phyloP scores from a whole-genome alignment of 345 rosid genomes.

The Xanthoceras sorbifolium region DNA sequence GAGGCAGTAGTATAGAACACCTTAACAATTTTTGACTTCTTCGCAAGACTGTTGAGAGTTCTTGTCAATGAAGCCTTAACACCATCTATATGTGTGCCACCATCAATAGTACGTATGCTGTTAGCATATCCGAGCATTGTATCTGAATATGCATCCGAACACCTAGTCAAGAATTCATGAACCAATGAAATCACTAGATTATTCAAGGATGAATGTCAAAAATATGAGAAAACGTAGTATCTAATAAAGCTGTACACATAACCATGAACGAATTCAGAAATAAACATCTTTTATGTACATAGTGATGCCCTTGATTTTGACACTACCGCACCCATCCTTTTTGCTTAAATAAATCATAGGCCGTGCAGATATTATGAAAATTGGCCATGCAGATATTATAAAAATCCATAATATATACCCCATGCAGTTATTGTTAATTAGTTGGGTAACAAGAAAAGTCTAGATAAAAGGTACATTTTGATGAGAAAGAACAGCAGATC shows the following conservation, averaged over 20 bases:
- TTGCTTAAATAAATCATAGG: background rate
- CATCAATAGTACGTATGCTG: constrained; percentile 95
- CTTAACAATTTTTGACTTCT: constrained; percentile 84
- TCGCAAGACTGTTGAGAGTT: constrained; percentile 81
- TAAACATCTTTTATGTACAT: background rate
- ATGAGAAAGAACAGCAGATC: constrained; percentile 5
- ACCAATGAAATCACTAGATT: constrained; percentile 17
- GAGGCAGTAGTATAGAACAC: constrained; percentile 34
- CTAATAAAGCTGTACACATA: background rate
- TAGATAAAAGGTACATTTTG: background rate
- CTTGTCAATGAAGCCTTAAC: constrained; percentile 87
- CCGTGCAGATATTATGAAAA: background rate
- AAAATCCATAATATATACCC: background rate
- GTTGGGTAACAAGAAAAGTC: background rate
- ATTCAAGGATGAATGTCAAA: background rate
- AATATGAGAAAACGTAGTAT: background rate
- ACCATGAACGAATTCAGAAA: background rate
- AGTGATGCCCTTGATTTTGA: background rate
- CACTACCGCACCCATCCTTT: background rate
- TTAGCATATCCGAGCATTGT: constrained; percentile 94
- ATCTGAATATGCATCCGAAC: constrained; percentile 97
- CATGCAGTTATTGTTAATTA: background rate
- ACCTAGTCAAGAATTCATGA: constrained; percentile 54
- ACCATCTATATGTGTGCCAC: constrained; percentile 98
- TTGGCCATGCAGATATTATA: background rate